Evolutionary conservation across 2,329 filamentous ascomycete species (phyloP).

Genomic region (Emmonsiellopsis sp.): DNA sequence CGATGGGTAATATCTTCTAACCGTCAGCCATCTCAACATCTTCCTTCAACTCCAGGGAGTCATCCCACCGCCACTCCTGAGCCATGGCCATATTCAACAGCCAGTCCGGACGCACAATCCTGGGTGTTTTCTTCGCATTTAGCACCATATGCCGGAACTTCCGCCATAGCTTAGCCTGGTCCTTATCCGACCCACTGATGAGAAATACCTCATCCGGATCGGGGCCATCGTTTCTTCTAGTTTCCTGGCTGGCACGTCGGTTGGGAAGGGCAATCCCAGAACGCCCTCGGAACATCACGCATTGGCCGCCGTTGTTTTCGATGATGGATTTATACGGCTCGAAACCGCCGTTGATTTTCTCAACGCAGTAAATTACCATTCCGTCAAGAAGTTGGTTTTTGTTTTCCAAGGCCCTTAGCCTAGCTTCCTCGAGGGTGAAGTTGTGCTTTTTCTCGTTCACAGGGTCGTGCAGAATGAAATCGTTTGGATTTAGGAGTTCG

Average conservation of each 20-base stretch:
- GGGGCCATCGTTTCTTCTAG: slow-evolving; percentile 38
- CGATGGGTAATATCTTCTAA: slow-evolving; percentile 5
- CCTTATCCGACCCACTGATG: slow-evolving; percentile 57
- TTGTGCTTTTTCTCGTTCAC: slow-evolving; percentile 63
- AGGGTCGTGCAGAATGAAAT: slow-evolving; percentile 62
- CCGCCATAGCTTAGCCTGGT: slow-evolving; percentile 68
- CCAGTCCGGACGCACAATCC: slow-evolving; percentile 83
- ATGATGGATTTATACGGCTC: slow-evolving; percentile 82
- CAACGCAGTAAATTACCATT: slow-evolving; percentile 76
- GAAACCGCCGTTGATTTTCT: slow-evolving; percentile 67
- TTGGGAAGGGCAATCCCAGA: slow-evolving; percentile 59
- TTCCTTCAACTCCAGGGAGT: slow-evolving; percentile 46
- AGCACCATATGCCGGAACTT: slow-evolving; percentile 72
- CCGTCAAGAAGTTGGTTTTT: slow-evolving; percentile 65
- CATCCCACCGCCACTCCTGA: slow-evolving; percentile 64
- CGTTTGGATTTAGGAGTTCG: slow-evolving; percentile 52
- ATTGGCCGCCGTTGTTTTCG: slow-evolving; percentile 77
- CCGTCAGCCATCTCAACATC: slow-evolving; percentile 18
- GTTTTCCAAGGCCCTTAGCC: slow-evolving; percentile 65
- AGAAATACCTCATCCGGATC: slow-evolving; percentile 68
- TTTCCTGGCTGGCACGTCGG: slow-evolving; percentile 38
- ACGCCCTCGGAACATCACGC: slow-evolving; percentile 66
- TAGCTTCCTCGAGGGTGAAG: slow-evolving; percentile 59
- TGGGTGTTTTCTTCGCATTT: slow-evolving; percentile 67
- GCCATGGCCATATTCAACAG: slow-evolving; percentile 80